Conservation (phyloP, 1,284 basidiomycete genomes). For the Fomitopsis schrenkii region DNA sequence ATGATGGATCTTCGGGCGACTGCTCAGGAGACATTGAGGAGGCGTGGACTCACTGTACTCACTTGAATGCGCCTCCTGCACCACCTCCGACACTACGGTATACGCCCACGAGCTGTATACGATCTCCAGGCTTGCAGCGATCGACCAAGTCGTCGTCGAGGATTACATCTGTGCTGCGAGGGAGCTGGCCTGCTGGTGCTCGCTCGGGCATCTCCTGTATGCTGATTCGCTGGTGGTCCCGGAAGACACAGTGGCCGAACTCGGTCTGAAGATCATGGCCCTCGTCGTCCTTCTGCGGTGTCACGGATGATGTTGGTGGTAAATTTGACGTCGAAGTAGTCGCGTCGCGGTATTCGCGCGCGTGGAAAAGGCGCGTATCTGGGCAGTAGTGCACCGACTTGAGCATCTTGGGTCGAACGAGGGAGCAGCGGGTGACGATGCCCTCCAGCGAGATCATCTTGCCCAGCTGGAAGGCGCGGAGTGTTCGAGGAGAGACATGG, state of each 20-base stretch:
- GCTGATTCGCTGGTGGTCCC: slow-evolving; percentile 95
- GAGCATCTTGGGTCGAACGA: slow-evolving; percentile 98
- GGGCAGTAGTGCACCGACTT: slow-evolving; percentile 96
- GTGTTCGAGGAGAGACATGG: slow-evolving; percentile 93
- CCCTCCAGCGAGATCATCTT: slow-evolving; percentile 98
- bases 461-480: slow-evolving; percentile 85
- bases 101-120: slow-evolving; percentile 94
- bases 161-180: slow-evolving; percentile 93
- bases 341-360: slow-evolving; percentile 90
- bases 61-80: slow-evolving; percentile 89
- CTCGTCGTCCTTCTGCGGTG: slow-evolving; percentile 90
- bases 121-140: slow-evolving; percentile 96
- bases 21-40: neutral
- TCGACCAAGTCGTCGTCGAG: slow-evolving; percentile 97
- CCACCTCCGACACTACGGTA: slow-evolving; percentile 94
- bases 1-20: slow-evolving; percentile 75
- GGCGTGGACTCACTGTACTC: slow-evolving; percentile 29
- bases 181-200: slow-evolving; percentile 95
- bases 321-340: slow-evolving; percentile 82
- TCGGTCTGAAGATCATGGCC: slow-evolving; percentile 88
- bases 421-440: slow-evolving; percentile 96
- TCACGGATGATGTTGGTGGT: slow-evolving; percentile 88
- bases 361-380: slow-evolving; percentile 80
- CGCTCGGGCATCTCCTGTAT: slow-evolving; percentile 99
- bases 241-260: slow-evolving; percentile 89